phyloP scores from a whole-genome alignment of 2,329 filamentous ascomycete genomes.

The Epichloe sp. region DNA sequence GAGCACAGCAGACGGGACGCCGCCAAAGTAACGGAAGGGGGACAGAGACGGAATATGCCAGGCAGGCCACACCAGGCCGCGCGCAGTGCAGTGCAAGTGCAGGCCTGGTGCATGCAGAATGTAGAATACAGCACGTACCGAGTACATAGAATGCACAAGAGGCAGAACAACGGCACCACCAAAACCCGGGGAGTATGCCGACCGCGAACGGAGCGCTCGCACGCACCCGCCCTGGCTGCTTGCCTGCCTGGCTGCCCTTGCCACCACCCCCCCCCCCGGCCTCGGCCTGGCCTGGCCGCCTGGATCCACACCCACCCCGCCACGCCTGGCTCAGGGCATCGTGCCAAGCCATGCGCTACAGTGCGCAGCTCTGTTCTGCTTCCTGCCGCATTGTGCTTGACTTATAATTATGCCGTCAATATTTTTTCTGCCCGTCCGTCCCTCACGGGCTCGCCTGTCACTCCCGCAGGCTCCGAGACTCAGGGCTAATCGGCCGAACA shows the following conservation, averaged over 20 bases:
- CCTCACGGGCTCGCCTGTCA: too few relatives aligned
- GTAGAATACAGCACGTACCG: neutral
- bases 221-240: neutral
- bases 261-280: neutral
- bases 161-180: neutral
- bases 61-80: neutral
- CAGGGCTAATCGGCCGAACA: neutral
- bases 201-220: too few relatives aligned
- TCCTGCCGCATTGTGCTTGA: neutral
- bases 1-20: neutral
- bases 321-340: neutral
- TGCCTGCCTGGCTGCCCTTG: neutral
- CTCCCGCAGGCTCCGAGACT: neutral
- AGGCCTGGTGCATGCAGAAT: neutral
- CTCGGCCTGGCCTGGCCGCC: too few relatives aligned
- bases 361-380: neutral
- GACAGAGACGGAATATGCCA: neutral
- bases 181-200: neutral
- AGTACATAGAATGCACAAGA: neutral
- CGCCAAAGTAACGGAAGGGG: neutral
- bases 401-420: neutral
- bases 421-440: neutral
- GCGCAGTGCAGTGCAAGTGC: neutral
- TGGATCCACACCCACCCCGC: neutral
- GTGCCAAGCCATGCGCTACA: neutral